Percentiles rank a stretch among this genome's conserved stretches.
phyloP scores from a whole-genome alignment of 768 basidiomycete species.

The Fomitopsis serialis region DNA sequence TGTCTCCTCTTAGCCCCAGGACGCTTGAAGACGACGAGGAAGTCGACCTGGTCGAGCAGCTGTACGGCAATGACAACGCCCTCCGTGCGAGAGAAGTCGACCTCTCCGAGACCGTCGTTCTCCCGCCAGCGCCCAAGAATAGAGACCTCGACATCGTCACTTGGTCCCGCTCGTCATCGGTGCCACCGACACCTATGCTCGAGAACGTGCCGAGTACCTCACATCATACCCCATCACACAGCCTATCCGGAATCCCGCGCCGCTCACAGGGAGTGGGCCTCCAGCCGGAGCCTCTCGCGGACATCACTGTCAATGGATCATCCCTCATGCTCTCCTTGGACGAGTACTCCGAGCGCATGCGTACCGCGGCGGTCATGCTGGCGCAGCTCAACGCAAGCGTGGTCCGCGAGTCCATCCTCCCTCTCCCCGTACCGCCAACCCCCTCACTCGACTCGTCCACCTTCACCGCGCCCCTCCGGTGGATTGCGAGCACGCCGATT shows the following conservation, averaged over 20 bases:
- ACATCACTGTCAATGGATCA: slow-evolving; percentile 1
- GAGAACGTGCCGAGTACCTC: slow-evolving; percentile 23
- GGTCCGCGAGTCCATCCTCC: slow-evolving; percentile 45
- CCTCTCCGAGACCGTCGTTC: slow-evolving; percentile 77
- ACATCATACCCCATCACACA: slow-evolving; percentile 14
- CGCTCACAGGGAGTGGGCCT: background rate
- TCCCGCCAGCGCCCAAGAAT: slow-evolving; percentile 82
- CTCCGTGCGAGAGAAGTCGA: slow-evolving; percentile 69
- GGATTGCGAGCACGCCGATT: slow-evolving; percentile 23
- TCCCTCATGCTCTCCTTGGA: slow-evolving; percentile 67
- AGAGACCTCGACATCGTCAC: slow-evolving; percentile 81
- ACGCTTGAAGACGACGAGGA: slow-evolving; percentile 62
- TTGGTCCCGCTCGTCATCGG: slow-evolving; percentile 59
- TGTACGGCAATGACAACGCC: slow-evolving; percentile 78
- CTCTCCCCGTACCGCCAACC: slow-evolving; percentile 12
- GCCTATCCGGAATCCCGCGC: slow-evolving; percentile 5
- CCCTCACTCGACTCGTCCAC: slow-evolving; percentile 13
- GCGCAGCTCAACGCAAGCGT: slow-evolving; percentile 88
- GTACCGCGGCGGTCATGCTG: slow-evolving; percentile 97
- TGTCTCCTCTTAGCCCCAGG: slow-evolving; percentile 5
- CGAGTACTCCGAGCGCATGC: slow-evolving; percentile 98
- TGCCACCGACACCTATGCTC: slow-evolving; percentile 41
- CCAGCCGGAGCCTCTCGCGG: slow-evolving; percentile 5
- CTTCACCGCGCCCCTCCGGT: slow-evolving; percentile 16
- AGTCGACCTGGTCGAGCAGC: slow-evolving; percentile 94